These are phyloP conservation scores for Kodamaea hsintzibuensis DNA, from an alignment of 805 yeast species.

Conservation along the genomic window DNA sequence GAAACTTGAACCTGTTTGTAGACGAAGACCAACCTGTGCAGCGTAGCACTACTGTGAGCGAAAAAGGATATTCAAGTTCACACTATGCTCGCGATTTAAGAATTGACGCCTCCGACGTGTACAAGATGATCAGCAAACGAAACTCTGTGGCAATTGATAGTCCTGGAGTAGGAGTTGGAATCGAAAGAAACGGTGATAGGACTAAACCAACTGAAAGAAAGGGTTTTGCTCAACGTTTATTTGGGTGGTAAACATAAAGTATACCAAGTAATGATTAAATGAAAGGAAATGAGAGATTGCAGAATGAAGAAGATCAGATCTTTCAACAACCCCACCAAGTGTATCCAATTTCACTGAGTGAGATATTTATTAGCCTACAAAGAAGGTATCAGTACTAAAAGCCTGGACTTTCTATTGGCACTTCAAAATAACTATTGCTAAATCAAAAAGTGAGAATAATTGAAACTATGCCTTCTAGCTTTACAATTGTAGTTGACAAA, in stretches of 20 bases:
- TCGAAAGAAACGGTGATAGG: not conserved
- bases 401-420: not conserved
- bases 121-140: conserved; percentile 16
- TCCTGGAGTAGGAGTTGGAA: not conserved
- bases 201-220: conserved; percentile 3
- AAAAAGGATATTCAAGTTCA: not conserved
- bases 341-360: not conserved
- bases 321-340: not conserved
- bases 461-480: not conserved
- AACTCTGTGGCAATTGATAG: not conserved
- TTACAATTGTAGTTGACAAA: not conserved
- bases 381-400: not conserved
- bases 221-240: conserved; percentile 30
- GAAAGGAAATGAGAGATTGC: not conserved
- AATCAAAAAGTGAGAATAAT: not conserved
- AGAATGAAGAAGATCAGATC: not conserved
- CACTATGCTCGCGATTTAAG: conserved; percentile 6
- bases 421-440: not conserved
- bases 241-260: conserved; percentile 35
- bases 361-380: not conserved
- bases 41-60: not conserved
- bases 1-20: conserved; percentile 24
- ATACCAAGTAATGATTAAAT: not conserved
- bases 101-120: conserved; percentile 22
- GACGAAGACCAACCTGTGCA: conserved; percentile 10